Base-by-base conservation (phyloP, 2,329 filamentous ascomycete species). In the Botrytis byssoidea region DNA sequence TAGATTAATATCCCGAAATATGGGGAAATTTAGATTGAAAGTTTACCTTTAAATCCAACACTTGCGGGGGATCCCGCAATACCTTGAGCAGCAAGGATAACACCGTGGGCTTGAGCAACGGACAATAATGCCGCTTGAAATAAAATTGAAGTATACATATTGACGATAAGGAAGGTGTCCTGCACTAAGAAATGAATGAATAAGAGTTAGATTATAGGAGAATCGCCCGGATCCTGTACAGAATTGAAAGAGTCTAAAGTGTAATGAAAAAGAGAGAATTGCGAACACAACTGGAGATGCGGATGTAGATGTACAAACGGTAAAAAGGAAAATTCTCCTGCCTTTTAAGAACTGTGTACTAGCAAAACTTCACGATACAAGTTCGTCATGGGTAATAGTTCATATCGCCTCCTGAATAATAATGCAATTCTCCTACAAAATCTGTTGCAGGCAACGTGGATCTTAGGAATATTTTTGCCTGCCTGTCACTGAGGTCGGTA, bases 191-290 rank as follows among this genome's bases (percentile, higher is more conserved):
- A 71, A 73, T 61, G 67, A 73, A 70, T 63, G 55, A 60, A 71
- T 73, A 64, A 51, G 32, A 71, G 42, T 59, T 73, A 64, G 44
- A 61, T 48, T 48, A 59, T 37, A 71, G 25, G 25, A 44, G 72
- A 70, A 73, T 73, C 72, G 32, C 72, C 72, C 29, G 72, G 72
- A 73, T 73, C 72, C 66, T 57, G 40, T 68, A 42, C 37, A 68
- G 35, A 57, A 57, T 37, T 69, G 55, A 71, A 69, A 68, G 25
- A 55, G 18, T 40, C 51, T 42, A 22, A 68, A 57, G 37, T 57
- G n/a, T 29, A 69, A 57, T 29, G 22, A 68, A 40, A 59, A 57
- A 14, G n/a, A 57, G 42, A 57, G 48, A 57, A 69, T 6, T 29
- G 35, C 29, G 25, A 42, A 68, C 3, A 57, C 18, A 57, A 32